Base-by-base conservation (phyloP, 495 filamentous ascomycete species). In the Jackrogersella multiformis region DNA sequence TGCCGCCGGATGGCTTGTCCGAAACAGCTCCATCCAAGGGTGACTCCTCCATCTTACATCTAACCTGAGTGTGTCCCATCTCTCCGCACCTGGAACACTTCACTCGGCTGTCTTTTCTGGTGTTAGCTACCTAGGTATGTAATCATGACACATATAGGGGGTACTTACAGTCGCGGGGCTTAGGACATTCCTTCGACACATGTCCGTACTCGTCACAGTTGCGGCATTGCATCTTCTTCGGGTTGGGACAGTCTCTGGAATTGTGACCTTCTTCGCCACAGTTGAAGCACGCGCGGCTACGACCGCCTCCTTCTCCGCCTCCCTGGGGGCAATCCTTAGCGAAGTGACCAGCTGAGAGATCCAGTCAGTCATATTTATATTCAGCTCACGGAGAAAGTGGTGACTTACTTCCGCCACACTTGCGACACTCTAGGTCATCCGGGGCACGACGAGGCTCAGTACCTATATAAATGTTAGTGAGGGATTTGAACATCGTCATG, bases 141-240 rank as follows among this genome's bases (percentile, higher is more conserved):
- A 18, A 8, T 46, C 15, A 8, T 15, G 53, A 23, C 1, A 5
- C 4, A 32, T 16, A 7, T 0, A 6, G 13, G 51, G 8, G 9
- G 4, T 18, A 77, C 79, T 80, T 76, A 79, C 88, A 92, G 69
- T 97, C 90, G 42, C 83, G 87, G 4, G 91, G 90, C 80, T 90
- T 83, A 0, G 90, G 84, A 74, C 94, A 97, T 5, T 93, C 91
- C 41, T 86, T 88, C 39, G 80, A 80, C 41, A 83, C 76, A 66
- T 97, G 94, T 0, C 94, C 94, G 28, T 79, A 83, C 60, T 85
- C 71, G 52, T 87, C 84, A 75, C 95, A 99, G 77, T 94, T 93
- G 65, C 85, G 86, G 82, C 94, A 98, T 39, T 80, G 74, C 13
- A 78, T 65, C 34, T 78, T 77, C 35, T 77, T 77, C 36, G 76